Percentiles rank a stretch among this genome's conserved stretches.
These are phyloP conservation scores for Ophiocordyceps camponoti-leonardi DNA, from an alignment of 2,329 filamentous ascomycete species.

Conservation along the genomic window DNA sequence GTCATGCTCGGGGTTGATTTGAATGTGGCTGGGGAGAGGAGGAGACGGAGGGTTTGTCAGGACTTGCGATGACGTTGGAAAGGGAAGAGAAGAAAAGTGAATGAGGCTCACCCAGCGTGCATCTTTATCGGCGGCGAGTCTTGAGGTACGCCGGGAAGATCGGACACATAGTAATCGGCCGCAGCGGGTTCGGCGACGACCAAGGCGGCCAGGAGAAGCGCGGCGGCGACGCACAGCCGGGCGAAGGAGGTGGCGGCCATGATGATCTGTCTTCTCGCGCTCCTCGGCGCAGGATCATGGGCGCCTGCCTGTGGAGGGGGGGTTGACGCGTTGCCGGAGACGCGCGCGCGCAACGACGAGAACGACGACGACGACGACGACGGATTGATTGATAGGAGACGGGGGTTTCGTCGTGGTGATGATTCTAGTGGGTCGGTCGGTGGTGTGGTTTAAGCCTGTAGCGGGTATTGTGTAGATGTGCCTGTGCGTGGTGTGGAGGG, in stretches of 20 bases:
- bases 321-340: too few species aligned
- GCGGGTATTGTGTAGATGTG: too few species aligned
- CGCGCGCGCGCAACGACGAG: too few species aligned
- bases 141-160: conserved; percentile 68
- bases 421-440: too few species aligned
- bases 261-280: background rate
- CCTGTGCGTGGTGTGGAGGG: too few species aligned
- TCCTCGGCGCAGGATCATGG: background rate
- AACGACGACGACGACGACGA: background rate
- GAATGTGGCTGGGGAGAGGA: conserved; percentile 58
- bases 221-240: conserved; percentile 20
- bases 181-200: conserved; percentile 12
- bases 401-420: too few species aligned
- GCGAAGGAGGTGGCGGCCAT: conserved; percentile 9
- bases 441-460: too few species aligned
- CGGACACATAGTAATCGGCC: conserved; percentile 78
- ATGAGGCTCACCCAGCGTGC: too few species aligned
- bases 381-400: too few species aligned
- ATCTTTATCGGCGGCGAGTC: conserved; percentile 67
- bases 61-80: background rate
- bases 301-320: background rate
- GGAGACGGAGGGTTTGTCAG: too few species aligned
- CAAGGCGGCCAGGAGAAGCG: conserved; percentile 20
- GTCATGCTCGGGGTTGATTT: conserved; percentile 68
- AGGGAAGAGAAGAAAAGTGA: conserved; percentile 46